Evolutionary conservation across 306 rosid species (phyloP).

Genomic region (Trichosanthes cucumerina): DNA sequence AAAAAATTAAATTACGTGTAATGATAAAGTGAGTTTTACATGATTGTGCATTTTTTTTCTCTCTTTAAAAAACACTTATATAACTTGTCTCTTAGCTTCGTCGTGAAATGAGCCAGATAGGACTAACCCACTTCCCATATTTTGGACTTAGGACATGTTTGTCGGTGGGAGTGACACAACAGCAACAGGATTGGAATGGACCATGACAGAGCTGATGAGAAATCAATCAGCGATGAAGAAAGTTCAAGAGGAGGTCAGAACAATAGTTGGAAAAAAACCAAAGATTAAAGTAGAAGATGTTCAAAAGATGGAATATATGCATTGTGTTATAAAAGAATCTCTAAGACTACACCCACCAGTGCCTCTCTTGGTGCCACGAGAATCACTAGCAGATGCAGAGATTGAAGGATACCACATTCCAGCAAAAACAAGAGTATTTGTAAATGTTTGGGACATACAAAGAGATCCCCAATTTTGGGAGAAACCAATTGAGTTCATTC

Average conservation of each 20-base stretch:
- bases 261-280: conserved; percentile 3
- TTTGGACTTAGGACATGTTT: conserved; percentile 23
- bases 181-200: conserved; percentile 31
- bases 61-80: too few relatives aligned
- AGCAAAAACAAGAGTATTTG: neutral
- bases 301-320: conserved; percentile 26
- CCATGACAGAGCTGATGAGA: conserved; percentile 34
- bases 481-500: conserved; percentile 18
- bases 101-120: neutral
- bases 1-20: too few relatives aligned
- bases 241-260: conserved; percentile 22
- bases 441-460: conserved; percentile 29
- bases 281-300: conserved; percentile 24
- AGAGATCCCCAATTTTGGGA: conserved; percentile 24
- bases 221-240: conserved; percentile 29
- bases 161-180: conserved; percentile 44
- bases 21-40: too few relatives aligned
- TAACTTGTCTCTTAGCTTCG: too few relatives aligned
- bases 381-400: neutral
- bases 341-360: conserved; percentile 28
- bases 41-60: too few relatives aligned
- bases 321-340: conserved; percentile 34
- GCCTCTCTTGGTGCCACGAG: conserved; percentile 31
- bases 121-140: neutral
- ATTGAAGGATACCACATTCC: conserved; percentile 11